Conservation (phyloP, 352 stramenopile species). For the Phytopythium helicoides region DNA sequence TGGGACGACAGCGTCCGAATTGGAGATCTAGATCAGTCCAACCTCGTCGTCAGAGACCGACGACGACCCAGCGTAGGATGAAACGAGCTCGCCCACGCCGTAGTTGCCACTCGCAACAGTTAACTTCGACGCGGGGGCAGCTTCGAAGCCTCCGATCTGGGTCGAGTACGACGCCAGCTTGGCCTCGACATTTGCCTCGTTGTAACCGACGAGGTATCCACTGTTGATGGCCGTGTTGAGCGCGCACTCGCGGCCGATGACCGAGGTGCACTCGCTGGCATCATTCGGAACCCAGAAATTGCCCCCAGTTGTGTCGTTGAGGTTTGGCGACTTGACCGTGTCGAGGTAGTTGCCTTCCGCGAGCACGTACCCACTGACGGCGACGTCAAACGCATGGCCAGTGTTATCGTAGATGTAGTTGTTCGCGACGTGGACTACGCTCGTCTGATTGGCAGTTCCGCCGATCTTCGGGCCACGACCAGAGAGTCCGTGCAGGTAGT, state of each 20-base stretch:
- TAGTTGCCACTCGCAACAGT: conserved; percentile 7
- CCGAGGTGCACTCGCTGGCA: conserved; percentile 10
- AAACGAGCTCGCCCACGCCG: conserved; percentile 10
- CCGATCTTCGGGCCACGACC: conserved; percentile 36
- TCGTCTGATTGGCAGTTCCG: conserved; percentile 16
- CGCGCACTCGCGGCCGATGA: conserved; percentile 15
- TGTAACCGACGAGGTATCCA: conserved; percentile 14
- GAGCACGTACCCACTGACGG: conserved; percentile 14
- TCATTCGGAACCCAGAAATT: conserved; percentile 19
- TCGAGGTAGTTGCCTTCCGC: conserved; percentile 24
- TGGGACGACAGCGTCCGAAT: no score
- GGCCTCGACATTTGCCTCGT: conserved; percentile 12
- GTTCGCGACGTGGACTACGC: conserved; percentile 25
- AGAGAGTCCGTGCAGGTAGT: conserved; percentile 28
- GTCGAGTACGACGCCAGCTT: conserved; percentile 14
- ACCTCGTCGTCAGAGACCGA: no score
- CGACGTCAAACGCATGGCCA: conserved; percentile 18
- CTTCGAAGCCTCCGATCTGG: conserved; percentile 12
- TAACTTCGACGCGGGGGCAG: conserved; percentile 12
- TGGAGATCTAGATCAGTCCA: no score
- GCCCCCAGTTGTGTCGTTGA: conserved; percentile 14
- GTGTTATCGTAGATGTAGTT: conserved; percentile 23
- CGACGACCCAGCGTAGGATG: no score
- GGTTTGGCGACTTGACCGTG: conserved; percentile 14
- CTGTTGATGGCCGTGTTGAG: conserved; percentile 15